These are phyloP conservation scores for Poa annua DNA, from an alignment of 176 grass and related monocot genomes.

Conservation along the genomic window DNA sequence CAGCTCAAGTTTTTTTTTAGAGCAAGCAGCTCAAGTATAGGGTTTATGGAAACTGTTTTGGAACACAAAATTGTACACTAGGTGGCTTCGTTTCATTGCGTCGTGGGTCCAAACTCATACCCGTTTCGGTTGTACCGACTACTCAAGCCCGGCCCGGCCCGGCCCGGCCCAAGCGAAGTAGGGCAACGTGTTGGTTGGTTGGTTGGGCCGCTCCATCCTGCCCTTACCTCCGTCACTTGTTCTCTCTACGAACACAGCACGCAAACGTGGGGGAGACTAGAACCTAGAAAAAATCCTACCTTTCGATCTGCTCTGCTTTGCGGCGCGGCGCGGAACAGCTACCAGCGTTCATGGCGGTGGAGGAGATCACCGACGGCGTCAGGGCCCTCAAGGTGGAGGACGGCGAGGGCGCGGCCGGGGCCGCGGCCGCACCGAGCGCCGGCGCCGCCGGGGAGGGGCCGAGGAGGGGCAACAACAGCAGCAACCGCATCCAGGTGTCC, in stretches of 20 bases:
- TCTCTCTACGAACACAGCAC: not conserved
- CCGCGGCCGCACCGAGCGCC: not conserved
- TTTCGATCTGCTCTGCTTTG: not conserved
- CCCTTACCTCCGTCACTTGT: not conserved
- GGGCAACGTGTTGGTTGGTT: not conserved
- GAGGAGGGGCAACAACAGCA: constrained; percentile 45
- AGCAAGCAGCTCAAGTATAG: too few relatives aligned
- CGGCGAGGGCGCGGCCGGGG: constrained; percentile 19
- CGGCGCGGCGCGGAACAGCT: constrained; percentile 1
- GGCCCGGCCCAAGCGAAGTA: not conserved
- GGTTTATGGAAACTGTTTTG: too few relatives aligned
- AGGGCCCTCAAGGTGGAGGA: constrained; percentile 48
- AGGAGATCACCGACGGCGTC: constrained; percentile 80
- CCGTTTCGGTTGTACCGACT: too few relatives aligned
- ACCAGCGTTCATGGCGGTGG: constrained; percentile 44
- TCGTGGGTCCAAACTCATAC: not conserved
- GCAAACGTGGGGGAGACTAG: not conserved
- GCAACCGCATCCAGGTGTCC: constrained; percentile 93
- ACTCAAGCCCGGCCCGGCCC: not conserved
- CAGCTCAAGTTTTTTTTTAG: too few relatives aligned
- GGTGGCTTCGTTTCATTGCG: too few relatives aligned
- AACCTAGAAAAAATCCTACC: constrained; percentile 11
- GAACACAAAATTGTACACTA: too few relatives aligned
- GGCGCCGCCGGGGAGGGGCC: constrained; percentile 31
- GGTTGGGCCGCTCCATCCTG: not conserved